Base-by-base conservation (phyloP, 371 early-diverging fungal genomes). In the Mucor circinelloides region DNA sequence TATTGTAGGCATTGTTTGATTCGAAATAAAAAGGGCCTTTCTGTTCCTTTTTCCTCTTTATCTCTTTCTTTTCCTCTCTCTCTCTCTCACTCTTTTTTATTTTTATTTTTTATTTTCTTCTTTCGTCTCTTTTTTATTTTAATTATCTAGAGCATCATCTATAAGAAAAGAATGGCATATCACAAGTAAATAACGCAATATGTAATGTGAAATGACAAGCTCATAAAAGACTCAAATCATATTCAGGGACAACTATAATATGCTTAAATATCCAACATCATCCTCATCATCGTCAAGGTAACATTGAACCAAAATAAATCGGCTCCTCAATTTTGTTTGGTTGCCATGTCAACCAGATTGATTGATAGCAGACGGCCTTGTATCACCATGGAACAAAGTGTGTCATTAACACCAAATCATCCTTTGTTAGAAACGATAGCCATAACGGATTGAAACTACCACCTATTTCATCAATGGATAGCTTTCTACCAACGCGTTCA, bases 381-480 rank as follows among this genome's bases (percentile, higher is more conserved):
- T 50, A 23, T 50, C 25, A 25, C 50, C 50, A 50, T 25, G 23
- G 12, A 21, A 12, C 23, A 7, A 44, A 44, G 17, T 7, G 19
- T 44, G 44, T 19, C 44, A 44, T 44, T 44, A 44, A 44, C 19
- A 44, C 19, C 19, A 44, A 36, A 8, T 4, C 36, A 10, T 36
- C 3, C 15, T 27, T 32, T 50, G 8, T 23, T 50, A 50, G 50
- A 25, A 13, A 50, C 10, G 50, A 50, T 50, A 50, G 0, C 9
- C 6, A 25, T 13, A 36, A 3, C 23, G 21, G 50, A 21, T 34
- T 70, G 3, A 66, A 27, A 21, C 23, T 72, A 19, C 72, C 72
- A n/a, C 72, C 72, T 17, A 72, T 72, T 9, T 72, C 72, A 57
- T 32, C 62, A 8, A 68, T 72, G 54, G 68, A 72, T 28, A 30